These are phyloP conservation scores for Bondarzewia mesenterica DNA, from an alignment of 1,284 basidiomycete genomes.

Conservation along the genomic window DNA sequence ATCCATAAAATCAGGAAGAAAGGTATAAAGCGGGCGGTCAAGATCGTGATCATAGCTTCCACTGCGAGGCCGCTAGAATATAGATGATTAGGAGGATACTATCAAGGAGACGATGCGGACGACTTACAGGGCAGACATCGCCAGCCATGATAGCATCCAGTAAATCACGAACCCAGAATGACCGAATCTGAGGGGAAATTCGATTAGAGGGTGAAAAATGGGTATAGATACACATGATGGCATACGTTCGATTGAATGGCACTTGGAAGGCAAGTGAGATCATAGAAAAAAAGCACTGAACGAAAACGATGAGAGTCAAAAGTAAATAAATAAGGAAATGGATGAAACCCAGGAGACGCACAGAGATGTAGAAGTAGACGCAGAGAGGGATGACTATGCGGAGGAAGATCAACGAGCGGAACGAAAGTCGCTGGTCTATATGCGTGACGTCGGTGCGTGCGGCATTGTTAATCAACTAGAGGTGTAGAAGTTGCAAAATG, in stretches of 20 bases:
- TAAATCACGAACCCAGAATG: constrained; percentile 62
- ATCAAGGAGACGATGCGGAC: neutral
- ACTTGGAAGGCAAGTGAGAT: constrained; percentile 60
- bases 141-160: constrained; percentile 66
- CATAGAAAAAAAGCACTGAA: constrained; percentile 39
- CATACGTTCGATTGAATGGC: constrained; percentile 42
- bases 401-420: constrained; percentile 45
- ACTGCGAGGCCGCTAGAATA: constrained; percentile 45
- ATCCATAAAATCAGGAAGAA: constrained; percentile 64
- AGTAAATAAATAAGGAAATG: too few relatives aligned
- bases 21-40: constrained; percentile 45
- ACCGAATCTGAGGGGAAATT: constrained; percentile 30
- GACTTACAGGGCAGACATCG: constrained; percentile 50
- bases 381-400: constrained; percentile 46
- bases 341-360: constrained; percentile 22
- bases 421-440: constrained; percentile 38
- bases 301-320: neutral
- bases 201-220: neutral
- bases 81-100: neutral
- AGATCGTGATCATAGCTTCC: constrained; percentile 51
- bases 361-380: constrained; percentile 55
- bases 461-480: constrained; percentile 23
- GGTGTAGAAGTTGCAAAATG: neutral
- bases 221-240: neutral
- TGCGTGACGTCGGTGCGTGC: constrained; percentile 18